Evolutionary conservation across 495 filamentous ascomycete genomes (phyloP), one percentile per base, ranked within the genome.

Genomic region (Neurospora sp.): DNA sequence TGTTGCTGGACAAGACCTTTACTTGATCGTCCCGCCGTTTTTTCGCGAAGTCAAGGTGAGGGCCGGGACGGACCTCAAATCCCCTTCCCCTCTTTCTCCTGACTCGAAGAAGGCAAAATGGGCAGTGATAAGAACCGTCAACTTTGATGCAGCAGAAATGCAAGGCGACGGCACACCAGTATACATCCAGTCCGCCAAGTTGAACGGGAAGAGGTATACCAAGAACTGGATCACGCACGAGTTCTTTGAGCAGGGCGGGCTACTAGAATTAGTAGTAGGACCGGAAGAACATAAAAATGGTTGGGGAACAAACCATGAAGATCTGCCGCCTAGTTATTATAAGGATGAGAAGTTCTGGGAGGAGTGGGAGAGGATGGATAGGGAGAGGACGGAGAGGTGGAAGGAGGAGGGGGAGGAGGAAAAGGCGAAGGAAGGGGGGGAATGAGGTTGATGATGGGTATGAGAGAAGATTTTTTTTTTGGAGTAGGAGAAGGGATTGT

Each of bases 161-260:
- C 53, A 35, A 16, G 53, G 53, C 2, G 27, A 61, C 22, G 53
- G 11, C 88, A 90, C 37, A 68, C 40, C 31, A 16, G 77, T 77
- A 9, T 93, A 90, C 74, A 89, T 94, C 41, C 90, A 92, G 80
- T 86, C 82, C 71, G 91, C 89, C 7, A 89, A 77, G 53, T 80
- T 94, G 39, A 83, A 93, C 77, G 91, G 91, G 4, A 77, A 82
- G 76, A 79, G 81, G 5, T 92, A 92, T 70, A 88, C 83, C 0
- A 88, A 82, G 79, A 93, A 85, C 73, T 94, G 91, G 91, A 89
- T 94, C 71, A 86, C 83, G 31, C 91, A 94, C 76, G 88, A 88
- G 20, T 93, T 94, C 76, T 93, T 93, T 78, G 77, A 87, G 0
- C 82, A 88, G 27, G 92, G 91, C 1, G 86, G 88, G 48, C 83